Evolutionary conservation across 257 asterid species (phyloP).

Genomic region (Linaria vulgaris): DNA sequence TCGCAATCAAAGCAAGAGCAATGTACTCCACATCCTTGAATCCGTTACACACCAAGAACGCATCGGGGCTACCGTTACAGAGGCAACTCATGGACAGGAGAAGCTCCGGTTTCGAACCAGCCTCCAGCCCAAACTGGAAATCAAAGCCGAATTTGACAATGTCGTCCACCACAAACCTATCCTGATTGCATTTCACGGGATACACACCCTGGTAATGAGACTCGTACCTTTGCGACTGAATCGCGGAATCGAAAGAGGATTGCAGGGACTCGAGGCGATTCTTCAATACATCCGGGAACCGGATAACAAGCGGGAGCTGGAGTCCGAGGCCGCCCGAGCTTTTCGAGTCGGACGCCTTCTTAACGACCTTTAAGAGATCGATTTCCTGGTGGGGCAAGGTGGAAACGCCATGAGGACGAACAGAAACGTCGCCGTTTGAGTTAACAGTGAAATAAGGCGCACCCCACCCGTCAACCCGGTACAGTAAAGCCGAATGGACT

Average conservation of each 20-base stretch:
- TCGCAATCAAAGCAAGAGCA: conserved; percentile 52
- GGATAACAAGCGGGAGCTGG: conserved; percentile 47
- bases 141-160: conserved; percentile 58
- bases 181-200: conserved; percentile 68
- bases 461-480: conserved; percentile 56
- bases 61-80: conserved; percentile 52
- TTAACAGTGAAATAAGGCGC: conserved; percentile 55
- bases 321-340: conserved; percentile 50
- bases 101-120: conserved; percentile 68
- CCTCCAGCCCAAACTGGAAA: conserved; percentile 56
- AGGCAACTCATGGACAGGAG: conserved; percentile 60
- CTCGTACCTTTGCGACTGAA: conserved; percentile 43
- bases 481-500: conserved; percentile 39
- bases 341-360: conserved; percentile 47
- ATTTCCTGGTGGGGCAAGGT: conserved; percentile 58
- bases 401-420: conserved; percentile 40
- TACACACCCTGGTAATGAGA: conserved; percentile 62
- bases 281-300: conserved; percentile 54
- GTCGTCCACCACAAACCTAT: conserved; percentile 54
- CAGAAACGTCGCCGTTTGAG: conserved; percentile 44
- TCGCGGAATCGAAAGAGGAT: conserved; percentile 40
- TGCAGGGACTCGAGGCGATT: conserved; percentile 52
- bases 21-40: conserved; percentile 58
- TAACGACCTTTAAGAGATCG: conserved; percentile 56
- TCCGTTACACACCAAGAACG: conserved; percentile 56